Percentiles rank a stretch among this genome's conserved stretches.
phyloP scores from a whole-genome alignment of 768 basidiomycete species.

The Phanerodontia chrysosporium region DNA sequence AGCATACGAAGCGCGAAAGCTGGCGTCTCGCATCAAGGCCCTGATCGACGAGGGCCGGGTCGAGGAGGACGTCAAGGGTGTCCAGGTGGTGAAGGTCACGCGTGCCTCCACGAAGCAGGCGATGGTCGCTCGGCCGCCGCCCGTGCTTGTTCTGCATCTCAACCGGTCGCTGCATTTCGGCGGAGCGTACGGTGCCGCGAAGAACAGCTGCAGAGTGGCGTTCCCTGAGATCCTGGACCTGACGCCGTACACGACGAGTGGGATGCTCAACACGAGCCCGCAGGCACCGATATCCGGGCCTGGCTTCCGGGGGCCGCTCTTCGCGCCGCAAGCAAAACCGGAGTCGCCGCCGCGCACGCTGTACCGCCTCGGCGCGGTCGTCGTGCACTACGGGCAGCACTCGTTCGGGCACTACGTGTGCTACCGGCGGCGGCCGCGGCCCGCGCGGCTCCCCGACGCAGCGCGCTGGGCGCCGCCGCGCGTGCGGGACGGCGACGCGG shows the following conservation, averaged over 20 bases:
- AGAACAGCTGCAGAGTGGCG: slow-evolving; percentile 76
- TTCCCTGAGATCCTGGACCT: slow-evolving; percentile 91
- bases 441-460: slow-evolving; percentile 16
- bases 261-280: slow-evolving; percentile 67
- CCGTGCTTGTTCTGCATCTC: slow-evolving; percentile 82
- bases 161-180: slow-evolving; percentile 88
- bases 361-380: slow-evolving; percentile 81
- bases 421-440: slow-evolving; percentile 77
- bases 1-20: slow-evolving; percentile 63
- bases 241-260: slow-evolving; percentile 82
- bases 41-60: slow-evolving; percentile 72
- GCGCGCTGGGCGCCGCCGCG: slow-evolving; percentile 49
- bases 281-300: slow-evolving; percentile 58
- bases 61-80: slow-evolving; percentile 79
- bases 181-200: slow-evolving; percentile 50
- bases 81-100: slow-evolving; percentile 77
- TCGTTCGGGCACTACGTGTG: slow-evolving; percentile 94
- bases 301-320: not conserved
- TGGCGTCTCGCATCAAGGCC: slow-evolving; percentile 55
- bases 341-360: slow-evolving; percentile 62
- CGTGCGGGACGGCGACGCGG: slow-evolving; percentile 42
- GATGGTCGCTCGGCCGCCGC: slow-evolving; percentile 92
- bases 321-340: too few relatives aligned
- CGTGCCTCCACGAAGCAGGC: slow-evolving; percentile 81
- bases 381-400: slow-evolving; percentile 92